These are phyloP conservation scores for Sordariomycetes sp. DNA, from an alignment of 2,329 filamentous ascomycete species.

Conservation along the genomic window DNA sequence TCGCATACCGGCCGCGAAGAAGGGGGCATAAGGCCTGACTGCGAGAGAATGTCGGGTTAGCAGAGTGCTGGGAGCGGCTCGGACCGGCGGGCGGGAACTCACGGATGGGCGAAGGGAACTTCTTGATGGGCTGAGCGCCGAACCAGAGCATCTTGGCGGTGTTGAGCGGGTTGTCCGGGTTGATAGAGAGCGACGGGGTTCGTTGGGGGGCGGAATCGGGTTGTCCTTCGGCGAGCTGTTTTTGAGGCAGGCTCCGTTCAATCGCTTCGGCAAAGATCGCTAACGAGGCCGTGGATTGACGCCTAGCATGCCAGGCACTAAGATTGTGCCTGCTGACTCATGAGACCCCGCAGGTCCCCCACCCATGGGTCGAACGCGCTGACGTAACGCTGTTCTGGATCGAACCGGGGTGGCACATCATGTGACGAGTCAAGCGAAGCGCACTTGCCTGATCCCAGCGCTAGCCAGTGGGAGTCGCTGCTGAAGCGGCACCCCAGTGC, in stretches of 20 bases:
- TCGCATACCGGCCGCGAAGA: constrained; percentile 79
- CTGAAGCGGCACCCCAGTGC: not conserved
- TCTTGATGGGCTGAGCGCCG: constrained; percentile 57
- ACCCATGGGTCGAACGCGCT: not conserved
- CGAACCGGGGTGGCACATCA: not conserved
- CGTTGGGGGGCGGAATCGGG: constrained; percentile 1
- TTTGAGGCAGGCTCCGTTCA: constrained; percentile 14
- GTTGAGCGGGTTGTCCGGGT: constrained; percentile 23
- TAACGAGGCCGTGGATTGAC: not conserved
- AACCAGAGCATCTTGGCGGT: constrained; percentile 62
- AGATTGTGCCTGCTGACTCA: not conserved
- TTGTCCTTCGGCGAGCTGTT: constrained; percentile 11
- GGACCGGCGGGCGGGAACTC: constrained; percentile 30
- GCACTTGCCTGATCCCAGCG: not conserved
- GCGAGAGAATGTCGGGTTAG: constrained; percentile 16
- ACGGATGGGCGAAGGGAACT: constrained; percentile 72
- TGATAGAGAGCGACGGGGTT: constrained; percentile 9
- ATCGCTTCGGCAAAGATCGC: constrained; percentile 8
- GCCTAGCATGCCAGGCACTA: not conserved
- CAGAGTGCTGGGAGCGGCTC: constrained; percentile 2
- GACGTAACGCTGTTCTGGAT: not conserved
- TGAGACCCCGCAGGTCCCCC: not conserved
- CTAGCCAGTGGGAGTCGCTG: not conserved
- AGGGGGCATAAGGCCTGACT: constrained; percentile 88
- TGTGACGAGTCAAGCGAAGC: not conserved